Conservation (phyloP, 1,139 yeast species). For the Tardiomyces depauwii region DNA sequence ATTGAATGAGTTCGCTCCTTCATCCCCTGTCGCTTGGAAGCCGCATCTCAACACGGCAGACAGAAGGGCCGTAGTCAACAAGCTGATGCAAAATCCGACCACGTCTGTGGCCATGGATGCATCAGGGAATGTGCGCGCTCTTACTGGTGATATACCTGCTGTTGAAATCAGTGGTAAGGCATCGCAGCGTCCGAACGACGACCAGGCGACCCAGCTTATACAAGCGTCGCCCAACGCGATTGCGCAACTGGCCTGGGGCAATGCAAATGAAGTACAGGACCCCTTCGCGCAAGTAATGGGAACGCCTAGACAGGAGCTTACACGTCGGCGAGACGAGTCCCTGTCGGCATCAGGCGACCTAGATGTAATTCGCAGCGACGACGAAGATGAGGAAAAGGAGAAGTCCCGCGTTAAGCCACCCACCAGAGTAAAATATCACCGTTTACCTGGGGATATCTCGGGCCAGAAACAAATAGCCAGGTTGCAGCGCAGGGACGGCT, state of each 20-base stretch:
- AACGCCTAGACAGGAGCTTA: constrained; percentile 6
- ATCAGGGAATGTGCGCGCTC: not conserved
- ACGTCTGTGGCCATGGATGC: not conserved
- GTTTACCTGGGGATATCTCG: too few species aligned
- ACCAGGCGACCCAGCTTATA: not conserved
- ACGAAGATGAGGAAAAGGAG: constrained; percentile 3
- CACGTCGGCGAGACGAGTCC: not conserved
- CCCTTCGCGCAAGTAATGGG: constrained; percentile 9
- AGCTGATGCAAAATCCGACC: not conserved
- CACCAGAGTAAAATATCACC: not conserved
- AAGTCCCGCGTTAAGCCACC: not conserved
- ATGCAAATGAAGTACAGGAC: constrained; percentile 1
- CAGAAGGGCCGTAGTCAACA: not conserved
- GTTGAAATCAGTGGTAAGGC: too few species aligned
- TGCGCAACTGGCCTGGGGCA: constrained; percentile 2
- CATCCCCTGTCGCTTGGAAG: not conserved
- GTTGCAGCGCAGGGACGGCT: too few species aligned
- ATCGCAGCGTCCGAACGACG: not conserved
- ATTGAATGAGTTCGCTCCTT: not conserved
- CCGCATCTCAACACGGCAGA: not conserved
- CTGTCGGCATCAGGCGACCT: constrained; percentile 3
- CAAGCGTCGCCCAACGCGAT: not conserved
- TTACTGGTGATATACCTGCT: too few species aligned
- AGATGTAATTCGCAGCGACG: constrained; percentile 10
- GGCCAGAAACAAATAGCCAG: too few species aligned